These are phyloP conservation scores for Corymbia maculata DNA, from an alignment of 345 rosid species.

Conservation along the genomic window DNA sequence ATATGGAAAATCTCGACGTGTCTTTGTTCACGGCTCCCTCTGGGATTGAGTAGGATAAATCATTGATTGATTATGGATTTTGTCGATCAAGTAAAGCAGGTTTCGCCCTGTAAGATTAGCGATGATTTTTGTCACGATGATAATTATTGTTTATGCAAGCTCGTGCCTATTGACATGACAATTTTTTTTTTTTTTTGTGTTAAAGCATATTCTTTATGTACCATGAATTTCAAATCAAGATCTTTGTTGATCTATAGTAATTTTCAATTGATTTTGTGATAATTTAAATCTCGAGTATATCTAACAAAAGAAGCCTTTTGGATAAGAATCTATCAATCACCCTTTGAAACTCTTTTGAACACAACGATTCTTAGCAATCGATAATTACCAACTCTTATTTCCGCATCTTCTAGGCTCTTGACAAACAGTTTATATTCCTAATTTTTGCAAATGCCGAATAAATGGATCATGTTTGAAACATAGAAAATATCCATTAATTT, in stretches of 20 bases:
- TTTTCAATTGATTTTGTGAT: neutral
- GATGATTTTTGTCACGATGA: no score
- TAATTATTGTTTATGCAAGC: neutral
- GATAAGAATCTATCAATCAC: rapidly evolving
- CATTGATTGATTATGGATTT: rapidly evolving
- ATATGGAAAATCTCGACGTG: no score
- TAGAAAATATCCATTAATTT: neutral
- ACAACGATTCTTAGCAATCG: rapidly evolving
- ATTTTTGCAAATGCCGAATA: neutral
- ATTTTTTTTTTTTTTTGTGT: neutral
- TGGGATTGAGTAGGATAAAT: neutral
- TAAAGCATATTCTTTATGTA: rapidly evolving
- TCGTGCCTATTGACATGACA: rapidly evolving
- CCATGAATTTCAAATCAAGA: neutral
- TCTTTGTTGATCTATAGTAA: neutral
- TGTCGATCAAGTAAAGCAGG: neutral
- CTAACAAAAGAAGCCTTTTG: neutral
- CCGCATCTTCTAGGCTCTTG: rapidly evolving
- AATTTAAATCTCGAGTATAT: neutral
- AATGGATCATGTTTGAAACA: rapidly evolving
- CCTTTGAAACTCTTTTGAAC: neutral
- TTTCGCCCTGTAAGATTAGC: rapidly evolving
- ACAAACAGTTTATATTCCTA: neutral
- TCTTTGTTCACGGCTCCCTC: rapidly evolving
- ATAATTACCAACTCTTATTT: rapidly evolving